Conservation (phyloP, 2,329 filamentous ascomycete species). For the Teratosphaeria pseudoeucalypti region DNA sequence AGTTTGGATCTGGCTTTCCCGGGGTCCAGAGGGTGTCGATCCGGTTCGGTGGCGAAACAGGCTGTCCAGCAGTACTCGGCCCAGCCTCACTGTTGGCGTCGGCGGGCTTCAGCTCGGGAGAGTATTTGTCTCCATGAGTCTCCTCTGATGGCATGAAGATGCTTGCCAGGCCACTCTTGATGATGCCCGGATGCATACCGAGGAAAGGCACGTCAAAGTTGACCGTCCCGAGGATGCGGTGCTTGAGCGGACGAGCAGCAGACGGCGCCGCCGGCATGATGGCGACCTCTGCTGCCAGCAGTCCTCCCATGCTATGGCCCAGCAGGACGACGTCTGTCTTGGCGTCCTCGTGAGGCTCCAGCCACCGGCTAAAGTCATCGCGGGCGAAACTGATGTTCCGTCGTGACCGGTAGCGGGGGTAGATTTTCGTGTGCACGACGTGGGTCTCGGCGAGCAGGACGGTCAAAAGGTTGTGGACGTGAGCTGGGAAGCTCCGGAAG, state of each 20-base stretch:
- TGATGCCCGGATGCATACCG: constrained; percentile 78
- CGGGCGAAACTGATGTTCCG: constrained; percentile 61
- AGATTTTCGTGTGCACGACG: constrained; percentile 76
- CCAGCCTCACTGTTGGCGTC: not conserved
- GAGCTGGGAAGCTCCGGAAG: constrained; percentile 77
- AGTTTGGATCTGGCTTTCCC: constrained; percentile 46
- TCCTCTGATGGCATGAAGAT: constrained; percentile 50
- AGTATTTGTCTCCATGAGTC: constrained; percentile 16
- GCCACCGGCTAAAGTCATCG: constrained; percentile 75
- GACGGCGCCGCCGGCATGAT: constrained; percentile 39
- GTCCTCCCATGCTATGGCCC: constrained; percentile 83
- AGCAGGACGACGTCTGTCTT: constrained; percentile 71
- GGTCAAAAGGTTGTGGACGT: constrained; percentile 67
- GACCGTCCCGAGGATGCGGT: constrained; percentile 69
- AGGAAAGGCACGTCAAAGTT: constrained; percentile 80
- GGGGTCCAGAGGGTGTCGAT: constrained; percentile 20
- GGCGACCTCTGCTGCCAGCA: constrained; percentile 69
- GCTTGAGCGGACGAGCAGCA: constrained; percentile 44
- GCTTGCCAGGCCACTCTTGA: constrained; percentile 70
- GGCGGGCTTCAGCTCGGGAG: constrained; percentile 1
- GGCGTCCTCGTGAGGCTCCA: constrained; percentile 62
- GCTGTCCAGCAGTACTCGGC: not conserved
- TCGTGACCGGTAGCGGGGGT: constrained; percentile 69
- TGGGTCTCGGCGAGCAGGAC: constrained; percentile 60
- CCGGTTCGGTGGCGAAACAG: constrained; percentile 1